Evolutionary conservation across 805 yeast species (phyloP).

Genomic region (Cyberlindnera americana): DNA sequence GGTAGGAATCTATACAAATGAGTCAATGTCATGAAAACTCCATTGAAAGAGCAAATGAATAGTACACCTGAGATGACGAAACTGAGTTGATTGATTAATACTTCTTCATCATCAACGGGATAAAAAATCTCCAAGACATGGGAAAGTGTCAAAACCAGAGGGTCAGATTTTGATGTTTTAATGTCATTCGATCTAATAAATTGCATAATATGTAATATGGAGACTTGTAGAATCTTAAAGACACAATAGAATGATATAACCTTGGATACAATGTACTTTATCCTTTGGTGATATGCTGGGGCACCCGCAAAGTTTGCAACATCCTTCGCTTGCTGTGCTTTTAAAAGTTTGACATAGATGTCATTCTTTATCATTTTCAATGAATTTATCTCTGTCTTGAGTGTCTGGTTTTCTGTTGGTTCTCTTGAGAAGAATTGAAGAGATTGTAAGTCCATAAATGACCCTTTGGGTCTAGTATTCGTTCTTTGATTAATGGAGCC

Average conservation of each 20-base stretch:
- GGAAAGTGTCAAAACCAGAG: conserved; percentile 36
- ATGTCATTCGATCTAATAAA: conserved; percentile 15
- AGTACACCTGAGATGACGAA: conserved; percentile 55
- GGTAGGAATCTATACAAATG: conserved; percentile 43
- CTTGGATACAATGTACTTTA: conserved; percentile 3
- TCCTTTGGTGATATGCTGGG: not conserved
- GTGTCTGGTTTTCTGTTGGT: conserved; percentile 4
- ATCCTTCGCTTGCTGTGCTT: conserved; percentile 13
- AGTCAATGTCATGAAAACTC: conserved; percentile 57
- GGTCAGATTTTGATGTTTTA: conserved; percentile 29
- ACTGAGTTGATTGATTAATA: conserved; percentile 35
- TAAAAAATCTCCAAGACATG: conserved; percentile 31
- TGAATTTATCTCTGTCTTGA: conserved; percentile 20
- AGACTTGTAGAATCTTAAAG: conserved; percentile 33
- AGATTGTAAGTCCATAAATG: conserved; percentile 20
- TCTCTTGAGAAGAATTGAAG: conserved; percentile 7
- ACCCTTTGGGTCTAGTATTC: conserved; percentile 20
- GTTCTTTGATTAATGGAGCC: conserved; percentile 18
- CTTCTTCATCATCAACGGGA: conserved; percentile 34
- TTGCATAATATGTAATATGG: conserved; percentile 27
- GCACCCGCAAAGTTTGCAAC: not conserved
- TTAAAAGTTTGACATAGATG: conserved; percentile 18
- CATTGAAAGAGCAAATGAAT: conserved; percentile 61
- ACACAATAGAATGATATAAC: conserved; percentile 33
- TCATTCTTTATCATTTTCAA: conserved; percentile 25